Conservation (phyloP, 2,329 filamentous ascomycete genomes). For the Trichoderma afroharzianum region DNA sequence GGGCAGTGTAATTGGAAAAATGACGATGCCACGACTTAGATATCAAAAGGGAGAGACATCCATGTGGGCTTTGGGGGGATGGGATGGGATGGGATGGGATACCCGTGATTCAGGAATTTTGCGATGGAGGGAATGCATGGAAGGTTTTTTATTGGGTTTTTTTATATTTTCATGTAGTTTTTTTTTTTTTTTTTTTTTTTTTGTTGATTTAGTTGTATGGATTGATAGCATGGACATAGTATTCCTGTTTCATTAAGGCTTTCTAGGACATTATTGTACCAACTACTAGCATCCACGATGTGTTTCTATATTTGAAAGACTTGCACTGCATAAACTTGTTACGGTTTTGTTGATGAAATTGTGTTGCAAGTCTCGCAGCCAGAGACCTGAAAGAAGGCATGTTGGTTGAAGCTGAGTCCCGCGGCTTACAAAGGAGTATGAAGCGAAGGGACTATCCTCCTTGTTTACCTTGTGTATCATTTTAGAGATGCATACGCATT, state of each 20-base stretch:
- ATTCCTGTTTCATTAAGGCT: background rate
- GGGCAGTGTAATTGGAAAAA: background rate
- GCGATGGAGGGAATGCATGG: constrained; percentile 1
- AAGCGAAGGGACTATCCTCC: too few species aligned
- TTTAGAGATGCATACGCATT: too few species aligned
- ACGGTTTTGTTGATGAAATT: too few species aligned
- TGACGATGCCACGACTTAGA: background rate
- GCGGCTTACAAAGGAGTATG: too few species aligned
- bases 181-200: background rate
- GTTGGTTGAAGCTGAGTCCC: too few species aligned
- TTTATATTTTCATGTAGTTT: background rate
- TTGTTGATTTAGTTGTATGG: background rate
- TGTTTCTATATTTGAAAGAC: background rate
- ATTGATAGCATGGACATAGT: background rate
- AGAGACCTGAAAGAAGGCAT: too few species aligned
- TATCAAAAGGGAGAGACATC: background rate
- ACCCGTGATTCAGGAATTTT: constrained; percentile 8
- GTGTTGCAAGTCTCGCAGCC: too few species aligned
- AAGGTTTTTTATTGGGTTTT: background rate
- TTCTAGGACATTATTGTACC: background rate
- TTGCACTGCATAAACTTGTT: background rate
- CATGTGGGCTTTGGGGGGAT: background rate
- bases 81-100: constrained; percentile 2
- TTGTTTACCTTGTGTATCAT: too few species aligned
- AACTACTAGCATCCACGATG: background rate